Evolutionary conservation across 106 monocot species (phyloP), one percentile per base, ranked within the genome.

Genomic region (Apostasia shenzhenica): DNA sequence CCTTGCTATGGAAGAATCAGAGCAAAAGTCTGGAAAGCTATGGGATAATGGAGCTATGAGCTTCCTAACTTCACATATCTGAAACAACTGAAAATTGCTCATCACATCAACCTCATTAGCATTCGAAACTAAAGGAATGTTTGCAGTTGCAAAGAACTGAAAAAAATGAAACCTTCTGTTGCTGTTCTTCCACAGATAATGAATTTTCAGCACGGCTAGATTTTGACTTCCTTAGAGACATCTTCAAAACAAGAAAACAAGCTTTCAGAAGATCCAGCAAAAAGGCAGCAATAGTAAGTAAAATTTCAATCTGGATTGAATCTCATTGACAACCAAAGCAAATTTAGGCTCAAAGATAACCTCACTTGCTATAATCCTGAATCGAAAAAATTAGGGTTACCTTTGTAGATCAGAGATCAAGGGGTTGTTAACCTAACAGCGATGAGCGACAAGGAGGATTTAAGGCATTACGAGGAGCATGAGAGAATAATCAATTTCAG

Each of bases 1-100:
- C 66, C 86, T 79, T 67, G 62, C 57, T 70, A 81, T 73, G n/a
- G 70, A 82, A 57, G 69, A 75, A 79, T 86, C 81, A 48, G 81
- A 76, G 48, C 72, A 82, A 49, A 76, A 86, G 12, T 57, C 55
- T 11, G 69, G 79, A 6, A 79, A 48, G 44, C 1, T 47, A 73
- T 66, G 75, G 14, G 73, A 59, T 73, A 79, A 58, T 8, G 72
- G 73, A 50, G 56, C 71, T 56, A 79, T 63, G 3, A 76, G 57
- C 41, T 67, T 76, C 5, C 79, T 68, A 8, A 86, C 70, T 69
- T 81, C 81, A 67, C 70, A 70, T 64, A 82, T 86, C 81, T 82
- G 76, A 65, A 49, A 48, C 1, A 2, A 43, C 59, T 50, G 14
- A 8, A 54, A 7, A 10, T 42, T 47, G 46, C 6, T 59, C 47